Evolutionary conservation across 2,329 filamentous ascomycete genomes (phyloP), one percentile per base, ranked within the genome.

Genomic region (Stenocarpella maydis): DNA sequence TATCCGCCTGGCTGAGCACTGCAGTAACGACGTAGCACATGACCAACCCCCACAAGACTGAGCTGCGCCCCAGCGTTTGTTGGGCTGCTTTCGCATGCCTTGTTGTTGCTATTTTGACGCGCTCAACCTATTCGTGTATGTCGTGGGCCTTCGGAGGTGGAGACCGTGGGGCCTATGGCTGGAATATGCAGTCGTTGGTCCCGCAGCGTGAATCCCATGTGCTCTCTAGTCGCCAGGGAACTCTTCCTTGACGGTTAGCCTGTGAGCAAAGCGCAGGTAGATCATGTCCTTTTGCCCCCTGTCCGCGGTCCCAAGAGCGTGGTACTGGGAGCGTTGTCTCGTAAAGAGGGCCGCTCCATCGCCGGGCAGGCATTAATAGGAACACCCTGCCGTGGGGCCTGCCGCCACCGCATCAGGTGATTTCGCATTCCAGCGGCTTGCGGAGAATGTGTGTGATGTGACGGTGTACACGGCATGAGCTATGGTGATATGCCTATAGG

Each of bases 301-400:
- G 58, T 9, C 28, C 8, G 24, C 14, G 37, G 58, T 49, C 58
- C 58, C 41, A 63, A 49, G 58, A 49, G 58, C 43, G 24, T 63
- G 58, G 58, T 63, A 63, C 43, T 63, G 58, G 58, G 58, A 49
- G 26, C 49, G 58, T 63, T 49, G 58, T 63, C 58, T 37, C 58
- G 58, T 63, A 37, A 63, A 43, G 3, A 34, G 41, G 58, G 58
- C 58, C 41, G 58, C 41, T 49, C 58, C 58, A 49, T 49, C 49
- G 58, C 58, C 43, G 28, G 43, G 43, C 43, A 63, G 58, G 43
- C 58, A 49, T 49, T 47, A 49, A 49, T 49, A 37, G 37, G 43
- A 41, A 43, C 54, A 58, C 54, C 54, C 54, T 63, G 43, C 31
- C 8, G 4, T 54, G 50, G 55, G 31, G 41, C 41, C 41, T 47